Percentiles rank a stretch among this genome's conserved stretches.
Evolutionary conservation across 2,329 filamentous ascomycete species (phyloP).

Genomic region (Aspergillus melleus): DNA sequence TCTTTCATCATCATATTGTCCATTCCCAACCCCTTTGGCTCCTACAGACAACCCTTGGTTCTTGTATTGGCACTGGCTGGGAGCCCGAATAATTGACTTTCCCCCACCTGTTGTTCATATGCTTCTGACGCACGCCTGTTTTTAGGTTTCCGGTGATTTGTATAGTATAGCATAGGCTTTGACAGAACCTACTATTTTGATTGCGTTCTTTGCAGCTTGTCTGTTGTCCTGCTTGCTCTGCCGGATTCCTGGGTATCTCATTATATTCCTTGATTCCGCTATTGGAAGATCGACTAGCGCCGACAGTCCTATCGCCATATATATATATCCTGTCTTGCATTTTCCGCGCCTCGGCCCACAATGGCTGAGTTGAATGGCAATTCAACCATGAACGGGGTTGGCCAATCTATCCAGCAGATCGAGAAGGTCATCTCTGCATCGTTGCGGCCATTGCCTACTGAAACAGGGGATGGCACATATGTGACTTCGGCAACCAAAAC

Average conservation of each 20-base stretch:
- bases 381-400: constrained; percentile 33
- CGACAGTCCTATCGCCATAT: background rate
- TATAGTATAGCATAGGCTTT: background rate
- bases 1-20: background rate
- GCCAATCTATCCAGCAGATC: constrained; percentile 37
- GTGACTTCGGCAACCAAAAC: constrained; percentile 34
- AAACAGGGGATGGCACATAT: constrained; percentile 45
- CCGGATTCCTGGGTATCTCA: background rate
- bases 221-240: background rate
- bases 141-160: background rate
- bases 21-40: background rate
- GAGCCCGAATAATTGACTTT: background rate
- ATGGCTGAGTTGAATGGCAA: constrained; percentile 23
- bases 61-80: background rate
- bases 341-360: background rate
- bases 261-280: background rate
- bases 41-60: background rate
- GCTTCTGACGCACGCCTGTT: background rate
- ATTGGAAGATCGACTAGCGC: background rate
- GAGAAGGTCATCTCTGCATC: constrained; percentile 44
- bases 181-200: background rate
- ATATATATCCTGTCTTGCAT: background rate
- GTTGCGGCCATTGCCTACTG: constrained; percentile 42
- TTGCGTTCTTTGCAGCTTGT: background rate
- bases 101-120: background rate